Evolutionary conservation across 2,329 filamentous ascomycete species (phyloP).

Genomic region (Cercospora sp.): DNA sequence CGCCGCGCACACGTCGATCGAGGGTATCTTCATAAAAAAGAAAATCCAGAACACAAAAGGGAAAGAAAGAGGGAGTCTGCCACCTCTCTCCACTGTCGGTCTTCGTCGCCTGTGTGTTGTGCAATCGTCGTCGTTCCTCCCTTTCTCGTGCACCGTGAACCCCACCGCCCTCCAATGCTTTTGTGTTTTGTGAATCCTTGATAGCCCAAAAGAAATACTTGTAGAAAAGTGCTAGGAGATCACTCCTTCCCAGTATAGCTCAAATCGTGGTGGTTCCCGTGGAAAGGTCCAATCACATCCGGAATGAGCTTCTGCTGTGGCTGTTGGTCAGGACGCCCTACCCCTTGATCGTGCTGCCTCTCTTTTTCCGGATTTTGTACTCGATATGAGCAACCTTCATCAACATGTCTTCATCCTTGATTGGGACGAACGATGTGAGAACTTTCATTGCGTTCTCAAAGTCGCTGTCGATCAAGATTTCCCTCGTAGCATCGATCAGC

Average conservation of each 20-base stretch:
- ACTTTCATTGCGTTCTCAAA: slow-evolving; percentile 99
- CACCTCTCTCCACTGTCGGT: slow-evolving; percentile 1
- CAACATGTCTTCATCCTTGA: slow-evolving; percentile 89
- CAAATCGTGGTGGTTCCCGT: background rate
- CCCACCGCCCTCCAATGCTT: background rate
- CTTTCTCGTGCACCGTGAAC: background rate
- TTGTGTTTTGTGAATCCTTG: background rate
- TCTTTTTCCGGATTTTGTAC: slow-evolving; percentile 69
- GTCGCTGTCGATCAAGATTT: slow-evolving; percentile 86
- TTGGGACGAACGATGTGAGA: slow-evolving; percentile 87
- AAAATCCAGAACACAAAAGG: background rate
- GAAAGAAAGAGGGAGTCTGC: background rate
- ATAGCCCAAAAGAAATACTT: background rate
- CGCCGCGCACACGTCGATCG: background rate
- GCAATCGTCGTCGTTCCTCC: background rate
- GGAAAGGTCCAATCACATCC: background rate
- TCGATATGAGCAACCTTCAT: slow-evolving; percentile 88
- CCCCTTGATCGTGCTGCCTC: slow-evolving; percentile 21
- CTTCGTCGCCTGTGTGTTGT: background rate
- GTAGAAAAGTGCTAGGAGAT: background rate
- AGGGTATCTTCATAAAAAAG: slow-evolving; percentile 15
- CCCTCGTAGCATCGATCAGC: slow-evolving; percentile 83
- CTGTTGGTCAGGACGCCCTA: slow-evolving; percentile 10
- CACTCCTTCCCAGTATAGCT: background rate
- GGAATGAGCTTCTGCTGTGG: background rate